Percentiles rank a stretch among this genome's conserved stretches.
Evolutionary conservation across 192 early-diverging fungal species (phyloP).

Genomic region (Chytriomyces hyalinus): DNA sequence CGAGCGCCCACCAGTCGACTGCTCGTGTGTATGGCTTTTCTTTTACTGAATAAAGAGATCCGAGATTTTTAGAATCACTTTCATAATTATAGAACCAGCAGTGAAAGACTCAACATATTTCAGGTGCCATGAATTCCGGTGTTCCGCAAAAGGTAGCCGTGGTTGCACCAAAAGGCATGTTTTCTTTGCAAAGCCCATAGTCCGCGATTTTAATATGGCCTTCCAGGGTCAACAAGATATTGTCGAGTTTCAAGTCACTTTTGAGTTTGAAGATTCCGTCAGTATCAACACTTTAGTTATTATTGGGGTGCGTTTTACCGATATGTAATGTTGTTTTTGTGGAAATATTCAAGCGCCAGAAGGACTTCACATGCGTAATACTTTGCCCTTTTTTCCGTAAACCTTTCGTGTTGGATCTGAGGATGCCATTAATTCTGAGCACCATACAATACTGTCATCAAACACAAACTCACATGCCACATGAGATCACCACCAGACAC

Average conservation of each 20-base stretch:
- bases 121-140: constrained; percentile 99
- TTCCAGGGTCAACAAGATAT: constrained; percentile 87
- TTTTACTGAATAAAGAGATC: constrained; percentile 15
- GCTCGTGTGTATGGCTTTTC: constrained; percentile 96
- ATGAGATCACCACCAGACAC: constrained; percentile 97
- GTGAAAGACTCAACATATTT: constrained; percentile 65
- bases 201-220: constrained; percentile 99
- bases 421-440: too few relatives aligned
- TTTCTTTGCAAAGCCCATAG: constrained; percentile 97
- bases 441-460: too few relatives aligned
- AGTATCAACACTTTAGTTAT: not conserved
- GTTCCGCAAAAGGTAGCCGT: constrained; percentile 98
- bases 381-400: constrained; percentile 90
- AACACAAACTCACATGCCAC: constrained; percentile 67
- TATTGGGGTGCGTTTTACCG: constrained; percentile 43
- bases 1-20: constrained; percentile 98
- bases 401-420: constrained; percentile 83
- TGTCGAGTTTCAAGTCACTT: constrained; percentile 96
- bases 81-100: not conserved
- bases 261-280: not conserved
- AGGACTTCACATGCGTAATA: constrained; percentile 97
- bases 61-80: not conserved
- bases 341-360: constrained; percentile 94
- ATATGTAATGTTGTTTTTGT: constrained; percentile 91
- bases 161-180: constrained; percentile 83